Conservation (phyloP, 1,139 yeast species). For the Dujonia santamariae region DNA sequence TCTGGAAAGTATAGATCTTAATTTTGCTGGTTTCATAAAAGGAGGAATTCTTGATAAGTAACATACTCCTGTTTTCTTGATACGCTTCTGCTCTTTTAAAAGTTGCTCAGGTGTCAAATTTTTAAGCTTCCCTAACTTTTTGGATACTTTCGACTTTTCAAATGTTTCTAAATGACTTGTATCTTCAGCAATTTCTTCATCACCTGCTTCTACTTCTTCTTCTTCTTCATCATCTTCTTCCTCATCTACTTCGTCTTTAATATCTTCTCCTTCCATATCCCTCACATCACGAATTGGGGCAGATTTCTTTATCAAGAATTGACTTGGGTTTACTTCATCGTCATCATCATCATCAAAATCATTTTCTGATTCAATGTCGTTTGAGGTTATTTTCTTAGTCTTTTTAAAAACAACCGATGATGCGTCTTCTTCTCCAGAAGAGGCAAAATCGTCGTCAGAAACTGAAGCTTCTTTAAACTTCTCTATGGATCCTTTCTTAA, state of each 20-base stretch:
- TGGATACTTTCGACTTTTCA: constrained; percentile 11
- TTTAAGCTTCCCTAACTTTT: constrained; percentile 35
- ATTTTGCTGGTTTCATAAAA: constrained; percentile 91
- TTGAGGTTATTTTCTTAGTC: constrained; percentile 11
- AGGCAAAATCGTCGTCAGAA: constrained; percentile 17
- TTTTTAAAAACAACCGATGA: constrained; percentile 12
- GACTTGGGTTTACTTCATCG: constrained; percentile 9
- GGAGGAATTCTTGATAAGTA: constrained; percentile 92
- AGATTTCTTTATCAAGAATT: not conserved
- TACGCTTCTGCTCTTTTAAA: constrained; percentile 55
- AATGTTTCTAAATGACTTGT: constrained; percentile 8
- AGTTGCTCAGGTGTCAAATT: constrained; percentile 51
- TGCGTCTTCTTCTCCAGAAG: constrained; percentile 10
- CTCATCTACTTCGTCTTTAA: constrained; percentile 17
- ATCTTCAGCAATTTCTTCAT: constrained; percentile 1
- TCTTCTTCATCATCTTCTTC: constrained; percentile 14
- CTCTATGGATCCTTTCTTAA: too few species aligned
- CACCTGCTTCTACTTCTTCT: constrained; percentile 9
- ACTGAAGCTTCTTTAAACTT: too few species aligned
- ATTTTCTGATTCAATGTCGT: constrained; percentile 7
- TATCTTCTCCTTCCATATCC: constrained; percentile 11
- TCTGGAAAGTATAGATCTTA: constrained; percentile 72
- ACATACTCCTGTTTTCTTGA: constrained; percentile 82
- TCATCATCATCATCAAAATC: constrained; percentile 10
- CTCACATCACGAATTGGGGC: constrained; percentile 9